Evolutionary conservation across 768 basidiomycete genomes (phyloP).

Genomic region (Collybia sordida): DNA sequence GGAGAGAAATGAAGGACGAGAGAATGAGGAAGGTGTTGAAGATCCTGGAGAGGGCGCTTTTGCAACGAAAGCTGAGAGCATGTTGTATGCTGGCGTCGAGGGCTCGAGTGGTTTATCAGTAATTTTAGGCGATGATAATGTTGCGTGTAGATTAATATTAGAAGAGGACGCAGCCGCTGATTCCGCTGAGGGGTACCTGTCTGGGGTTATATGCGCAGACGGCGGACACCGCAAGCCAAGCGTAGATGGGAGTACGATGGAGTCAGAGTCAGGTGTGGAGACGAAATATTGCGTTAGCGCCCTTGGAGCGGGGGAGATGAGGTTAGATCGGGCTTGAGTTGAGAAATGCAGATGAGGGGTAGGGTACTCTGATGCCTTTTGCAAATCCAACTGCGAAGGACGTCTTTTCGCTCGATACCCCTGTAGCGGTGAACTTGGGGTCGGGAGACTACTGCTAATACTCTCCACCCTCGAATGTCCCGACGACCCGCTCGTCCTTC

Average conservation of each 20-base stretch:
- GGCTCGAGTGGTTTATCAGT: constrained; percentile 39
- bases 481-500: neutral
- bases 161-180: constrained; percentile 8
- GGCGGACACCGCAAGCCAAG: constrained; percentile 55
- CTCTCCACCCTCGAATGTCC: constrained; percentile 15
- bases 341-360: constrained; percentile 51
- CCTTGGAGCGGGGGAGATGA: constrained; percentile 69
- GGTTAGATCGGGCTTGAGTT: constrained; percentile 47
- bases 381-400: constrained; percentile 48
- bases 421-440: constrained; percentile 14
- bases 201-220: constrained; percentile 21
- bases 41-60: constrained; percentile 28
- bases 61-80: constrained; percentile 58
- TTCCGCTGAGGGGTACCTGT: constrained; percentile 5
- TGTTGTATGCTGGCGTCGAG: constrained; percentile 57
- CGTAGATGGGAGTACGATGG: constrained; percentile 66
- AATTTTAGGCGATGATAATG: constrained; percentile 27
- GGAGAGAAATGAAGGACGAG: constrained; percentile 29
- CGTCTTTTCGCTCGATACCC: constrained; percentile 24
- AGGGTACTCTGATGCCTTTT: constrained; percentile 15
- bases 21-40: constrained; percentile 33
- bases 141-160: constrained; percentile 8
- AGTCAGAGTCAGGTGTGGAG: constrained; percentile 49
- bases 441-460: constrained; percentile 48
- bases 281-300: constrained; percentile 76